Evolutionary conservation across 495 filamentous ascomycete genomes (phyloP), one percentile per base, ranked within the genome.

Genomic region (Penicillium diatomitis): DNA sequence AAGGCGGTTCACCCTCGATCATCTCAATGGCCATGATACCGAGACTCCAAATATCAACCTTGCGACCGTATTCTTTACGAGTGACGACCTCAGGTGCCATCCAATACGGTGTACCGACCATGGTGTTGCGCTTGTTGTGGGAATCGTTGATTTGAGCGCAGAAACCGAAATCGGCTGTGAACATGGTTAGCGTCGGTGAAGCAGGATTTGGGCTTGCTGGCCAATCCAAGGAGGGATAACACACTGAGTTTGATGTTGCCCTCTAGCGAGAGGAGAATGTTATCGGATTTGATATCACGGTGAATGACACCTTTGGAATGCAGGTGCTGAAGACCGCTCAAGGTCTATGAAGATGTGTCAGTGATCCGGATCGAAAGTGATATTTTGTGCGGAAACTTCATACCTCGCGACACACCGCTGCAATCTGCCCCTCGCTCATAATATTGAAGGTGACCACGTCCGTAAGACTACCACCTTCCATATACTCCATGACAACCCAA

Each of bases 1-100:
- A 98, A 10, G 92, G 92, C 10, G 92, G 92, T 59, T 98, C 92
- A 54, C 92, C 94, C 69, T 98, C 92, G 52, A 98, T 96, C 92
- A 98, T 98, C 66, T 98, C 92, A 56, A 98, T 98, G n/a, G 92
- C 89, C 92, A 98, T 98, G 66, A 98, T 98, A 47, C 92, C 92
- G 43, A 98, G 68, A 61, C 86, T 92, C 92, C 92, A 98, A 56
- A 98, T 97, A 62, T 98, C 92, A 44, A 98, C 90, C 63, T 98
- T 98, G 42, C 92, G 85, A 52, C 92, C 94, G 65, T 98, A 98
- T 64, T 97, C 92, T 63, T 98, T 97, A 11, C 90, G 75, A 4
- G 90, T 97, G 7, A 98, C 92, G 12, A 98, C 90, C 65, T 98
- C 92, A 4, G 92, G 92, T 3, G 92, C 92, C 92, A 98, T 98